These are phyloP conservation scores for Pterocarpus santalinus DNA, from an alignment of 306 rosid genomes.

Conservation along the genomic window DNA sequence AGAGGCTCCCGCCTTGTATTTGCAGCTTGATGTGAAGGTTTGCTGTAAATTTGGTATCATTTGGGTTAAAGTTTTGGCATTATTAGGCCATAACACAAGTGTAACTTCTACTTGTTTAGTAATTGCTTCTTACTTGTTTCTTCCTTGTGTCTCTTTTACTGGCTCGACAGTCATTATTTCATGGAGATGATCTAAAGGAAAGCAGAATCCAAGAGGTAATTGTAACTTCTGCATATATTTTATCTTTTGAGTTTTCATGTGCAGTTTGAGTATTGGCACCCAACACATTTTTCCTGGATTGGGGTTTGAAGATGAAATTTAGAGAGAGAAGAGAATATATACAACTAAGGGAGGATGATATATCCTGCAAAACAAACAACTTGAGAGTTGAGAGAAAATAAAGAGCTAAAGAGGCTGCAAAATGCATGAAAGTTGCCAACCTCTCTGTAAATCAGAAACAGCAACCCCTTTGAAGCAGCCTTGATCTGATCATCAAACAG, in stretches of 20 bases:
- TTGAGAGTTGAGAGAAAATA: neutral
- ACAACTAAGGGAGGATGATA: neutral
- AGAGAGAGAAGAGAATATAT: neutral
- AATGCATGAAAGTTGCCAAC: constrained; percentile 16
- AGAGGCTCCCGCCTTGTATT: constrained; percentile 83
- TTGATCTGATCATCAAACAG: constrained; percentile 9
- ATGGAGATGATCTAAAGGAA: constrained; percentile 86
- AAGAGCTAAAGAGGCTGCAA: neutral
- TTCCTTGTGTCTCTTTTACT: constrained; percentile 48
- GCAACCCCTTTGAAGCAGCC: constrained; percentile 6
- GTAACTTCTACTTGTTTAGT: constrained; percentile 28
- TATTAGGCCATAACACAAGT: constrained; percentile 18
- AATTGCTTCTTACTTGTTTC: constrained; percentile 33
- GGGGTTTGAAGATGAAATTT: constrained; percentile 30
- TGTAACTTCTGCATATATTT: constrained; percentile 37
- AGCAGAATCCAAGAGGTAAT: constrained; percentile 89
- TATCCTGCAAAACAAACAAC: constrained; percentile 1
- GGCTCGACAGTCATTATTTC: constrained; percentile 78
- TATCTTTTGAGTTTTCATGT: neutral
- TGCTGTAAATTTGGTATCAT: constrained; percentile 42
- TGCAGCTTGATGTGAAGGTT: constrained; percentile 87
- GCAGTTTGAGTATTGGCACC: constrained; percentile 31
- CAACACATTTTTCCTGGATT: neutral
- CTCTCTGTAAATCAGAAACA: constrained; percentile 6
- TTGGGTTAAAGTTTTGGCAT: constrained; percentile 32